phyloP scores from a whole-genome alignment of 257 asterid genomes.

The Capsicum chinense region DNA sequence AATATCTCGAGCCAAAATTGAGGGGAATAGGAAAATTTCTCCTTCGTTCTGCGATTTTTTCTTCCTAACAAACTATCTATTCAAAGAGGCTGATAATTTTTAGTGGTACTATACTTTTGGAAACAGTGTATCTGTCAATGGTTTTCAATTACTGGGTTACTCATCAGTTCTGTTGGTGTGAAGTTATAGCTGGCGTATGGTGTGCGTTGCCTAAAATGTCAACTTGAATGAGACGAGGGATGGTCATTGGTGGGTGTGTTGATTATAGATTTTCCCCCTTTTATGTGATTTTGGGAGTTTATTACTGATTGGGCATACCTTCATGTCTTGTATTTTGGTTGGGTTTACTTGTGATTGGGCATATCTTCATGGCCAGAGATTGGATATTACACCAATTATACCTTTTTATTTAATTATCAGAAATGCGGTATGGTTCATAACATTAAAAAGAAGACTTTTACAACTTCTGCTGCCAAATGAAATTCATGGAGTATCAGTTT shows the following conservation, averaged over 20 bases:
- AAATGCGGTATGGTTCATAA: not conserved
- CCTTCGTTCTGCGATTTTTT: not conserved
- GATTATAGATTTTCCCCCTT: not conserved
- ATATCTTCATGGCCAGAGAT: not conserved
- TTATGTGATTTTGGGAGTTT: not conserved
- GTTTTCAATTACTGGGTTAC: not conserved
- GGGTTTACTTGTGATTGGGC: conserved; percentile 1
- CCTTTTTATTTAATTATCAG: not conserved
- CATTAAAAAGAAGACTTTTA: not conserved
- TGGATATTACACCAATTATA: not conserved
- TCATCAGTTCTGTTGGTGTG: conserved; percentile 21
- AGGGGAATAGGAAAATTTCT: not conserved
- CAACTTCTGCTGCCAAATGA: not conserved
- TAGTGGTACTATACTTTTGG: not conserved
- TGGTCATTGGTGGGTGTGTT: conserved; percentile 16
- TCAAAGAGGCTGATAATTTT: not conserved
- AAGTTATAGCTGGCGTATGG: conserved; percentile 5
- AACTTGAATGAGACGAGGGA: conserved; percentile 15
- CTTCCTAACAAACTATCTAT: conserved; percentile 12
- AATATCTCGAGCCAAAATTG: not conserved
- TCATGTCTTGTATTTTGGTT: conserved; percentile 14
- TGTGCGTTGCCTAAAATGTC: not conserved
- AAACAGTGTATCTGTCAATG: not conserved
- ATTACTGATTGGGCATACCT: conserved; percentile 9
- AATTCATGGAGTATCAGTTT: not conserved